Evolutionary conservation across 2,329 filamentous ascomycete species (phyloP), one percentile per base, ranked within the genome.

Genomic region (Cercospora sp.): DNA sequence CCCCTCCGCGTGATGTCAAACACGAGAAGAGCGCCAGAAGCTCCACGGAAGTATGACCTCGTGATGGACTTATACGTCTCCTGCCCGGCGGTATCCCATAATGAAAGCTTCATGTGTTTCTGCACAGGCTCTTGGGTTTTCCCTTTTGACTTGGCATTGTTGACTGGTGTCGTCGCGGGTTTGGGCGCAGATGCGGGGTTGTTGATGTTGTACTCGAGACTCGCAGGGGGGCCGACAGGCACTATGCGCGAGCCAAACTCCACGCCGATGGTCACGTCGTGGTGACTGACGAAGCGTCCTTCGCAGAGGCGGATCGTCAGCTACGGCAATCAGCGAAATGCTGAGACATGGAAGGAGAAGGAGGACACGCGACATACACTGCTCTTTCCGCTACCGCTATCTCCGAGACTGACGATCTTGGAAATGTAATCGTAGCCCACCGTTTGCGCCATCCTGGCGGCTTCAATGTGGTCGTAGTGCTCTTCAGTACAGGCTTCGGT

Each of bases 51-150:
- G 82, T 97, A 97, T 69, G 91, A 95, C 64, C 94, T 86, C 8
- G 94, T 98, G 67, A 98, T 95, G 55, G 91, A 94, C 80, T 97
- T 97, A 84, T 98, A 98, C 12, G 93, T 97, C 83, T 98, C 94
- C 80, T 98, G 94, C 28, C 94, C 94, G 16, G 94, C 94, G 0
- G 94, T 98, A 78, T 97, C 94, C 94, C 94, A 98, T 10, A 98
- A 84, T 55, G 90, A 93, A 5, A 97, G 86, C 81, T 97, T 97
- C 93, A 97, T 97, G 82, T 94, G 90, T 88, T 87, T 87, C 74
- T 88, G 86, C 53, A 79, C 77, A 13, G 79, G 73, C 45, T 78
- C 75, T 71, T 79, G 75, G 55, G 73, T 72, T 69, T 79, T 81
- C 55, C 70, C 75, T 48, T 78, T 79, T 64, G 77, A 80, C 62